phyloP scores from a whole-genome alignment of 805 yeast genomes.

The Priceomyces fermenticarens region DNA sequence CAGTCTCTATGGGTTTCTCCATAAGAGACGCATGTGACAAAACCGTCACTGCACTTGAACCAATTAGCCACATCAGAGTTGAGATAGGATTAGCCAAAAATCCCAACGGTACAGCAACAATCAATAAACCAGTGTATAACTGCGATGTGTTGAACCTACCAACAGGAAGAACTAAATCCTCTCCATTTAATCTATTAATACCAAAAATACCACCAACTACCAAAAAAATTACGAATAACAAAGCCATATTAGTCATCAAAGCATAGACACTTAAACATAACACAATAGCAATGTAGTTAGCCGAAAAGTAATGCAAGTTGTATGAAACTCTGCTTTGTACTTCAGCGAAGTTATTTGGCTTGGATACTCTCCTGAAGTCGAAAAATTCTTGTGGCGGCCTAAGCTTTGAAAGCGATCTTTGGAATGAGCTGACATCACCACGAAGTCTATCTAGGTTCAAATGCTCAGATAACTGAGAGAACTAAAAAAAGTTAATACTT shows the following conservation, averaged over 20 bases:
- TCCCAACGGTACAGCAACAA: slow-evolving; percentile 77
- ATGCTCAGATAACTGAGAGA: slow-evolving; percentile 44
- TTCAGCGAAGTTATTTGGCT: slow-evolving; percentile 87
- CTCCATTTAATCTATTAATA: slow-evolving; percentile 76
- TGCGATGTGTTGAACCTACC: slow-evolving; percentile 73
- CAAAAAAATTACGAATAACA: slow-evolving; percentile 76
- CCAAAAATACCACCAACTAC: slow-evolving; percentile 74
- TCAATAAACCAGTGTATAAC: slow-evolving; percentile 76
- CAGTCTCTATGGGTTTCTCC: slow-evolving; percentile 95
- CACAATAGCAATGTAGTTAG: slow-evolving; percentile 79
- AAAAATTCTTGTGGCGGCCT: slow-evolving; percentile 93
- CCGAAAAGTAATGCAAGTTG: slow-evolving; percentile 82
- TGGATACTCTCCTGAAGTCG: slow-evolving; percentile 83
- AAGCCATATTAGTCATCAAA: slow-evolving; percentile 76
- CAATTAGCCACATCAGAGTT: slow-evolving; percentile 87
- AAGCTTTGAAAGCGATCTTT: slow-evolving; percentile 63
- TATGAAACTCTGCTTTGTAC: slow-evolving; percentile 83
- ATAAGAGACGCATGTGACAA: slow-evolving; percentile 84
- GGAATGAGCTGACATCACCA: slow-evolving; percentile 52
- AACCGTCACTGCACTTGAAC: slow-evolving; percentile 76
- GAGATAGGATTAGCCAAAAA: slow-evolving; percentile 86
- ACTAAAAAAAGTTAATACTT: slow-evolving; percentile 21
- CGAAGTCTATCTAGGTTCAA: slow-evolving; percentile 43
- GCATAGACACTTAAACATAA: slow-evolving; percentile 77
- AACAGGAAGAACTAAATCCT: slow-evolving; percentile 74